Base-by-base conservation (phyloP, 306 rosid genomes). In the Citrullus amarus region DNA sequence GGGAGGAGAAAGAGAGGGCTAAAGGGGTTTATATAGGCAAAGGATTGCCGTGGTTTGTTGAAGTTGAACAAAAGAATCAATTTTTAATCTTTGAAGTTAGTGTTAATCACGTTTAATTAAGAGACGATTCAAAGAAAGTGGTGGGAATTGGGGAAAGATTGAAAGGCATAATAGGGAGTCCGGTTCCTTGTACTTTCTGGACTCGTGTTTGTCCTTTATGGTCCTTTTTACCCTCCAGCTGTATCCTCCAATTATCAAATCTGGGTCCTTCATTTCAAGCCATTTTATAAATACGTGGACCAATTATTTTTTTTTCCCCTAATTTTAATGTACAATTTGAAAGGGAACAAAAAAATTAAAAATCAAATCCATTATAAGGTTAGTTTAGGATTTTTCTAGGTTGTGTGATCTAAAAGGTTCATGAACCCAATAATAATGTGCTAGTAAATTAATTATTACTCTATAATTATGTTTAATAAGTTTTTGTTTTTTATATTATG, bases 1-100 rank as follows among this genome's bases (percentile, higher is more conserved):
- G 84, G 80, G 67, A 68, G 75, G 73, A 78, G 76, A 85, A 76
- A 20, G 46, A 53, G 81, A 75, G 78, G 85, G 25, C 50, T 75
- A 76, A 77, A 81, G 59, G 75, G 81, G 67, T 17, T 79, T 79
- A 68, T 54, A 79, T 68, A 79, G 81, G 77, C 20, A 22, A 54
- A 67, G 10, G 55, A 13, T 16, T 17, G 20, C 8, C 57, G 8
- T 53, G n/a, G 57, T 53, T 53, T 16, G n/a, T 53, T 53, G 57
- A 53, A 53, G 50, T 15, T 53, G 57, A 53, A 53, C 15, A 4
- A 53, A 22, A 4, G 59, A 68, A 79, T 9, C 17, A 38, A 10
- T 17, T 10, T 50, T 62, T 63, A 61, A 62, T 63, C 38, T 16
- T 48, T 17, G 39, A 44, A 22, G 50, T 41, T 0, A 48, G 9